These are phyloP conservation scores for Phalaenopsis aphrodite DNA, from an alignment of 106 monocot genomes.

Conservation along the genomic window DNA sequence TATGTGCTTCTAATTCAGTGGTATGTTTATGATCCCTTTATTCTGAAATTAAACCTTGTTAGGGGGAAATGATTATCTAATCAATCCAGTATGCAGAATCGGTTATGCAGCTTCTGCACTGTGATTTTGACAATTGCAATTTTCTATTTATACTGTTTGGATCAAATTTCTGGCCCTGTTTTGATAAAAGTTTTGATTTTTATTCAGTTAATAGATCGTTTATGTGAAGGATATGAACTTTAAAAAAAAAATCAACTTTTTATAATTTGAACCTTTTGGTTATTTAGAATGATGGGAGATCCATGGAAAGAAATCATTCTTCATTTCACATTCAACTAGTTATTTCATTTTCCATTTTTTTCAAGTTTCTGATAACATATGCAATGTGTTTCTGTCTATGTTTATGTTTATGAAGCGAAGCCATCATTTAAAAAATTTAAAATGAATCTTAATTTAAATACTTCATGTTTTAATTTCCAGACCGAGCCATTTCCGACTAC, in stretches of 20 bases:
- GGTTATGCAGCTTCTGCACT: neutral
- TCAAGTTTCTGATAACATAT: neutral
- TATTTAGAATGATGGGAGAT: neutral
- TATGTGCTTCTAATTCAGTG: constrained; percentile 39
- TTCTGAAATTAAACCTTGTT: neutral
- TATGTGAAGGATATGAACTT: neutral
- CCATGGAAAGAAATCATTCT: neutral
- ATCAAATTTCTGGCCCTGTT: neutral
- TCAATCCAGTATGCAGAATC: neutral
- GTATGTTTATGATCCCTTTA: constrained; percentile 17
- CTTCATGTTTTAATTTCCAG: constrained; percentile 19
- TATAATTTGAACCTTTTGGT: too few relatives aligned
- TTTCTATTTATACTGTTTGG: neutral
- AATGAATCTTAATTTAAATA: neutral
- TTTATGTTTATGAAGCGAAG: neutral
- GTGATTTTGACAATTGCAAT: neutral
- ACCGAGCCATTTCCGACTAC: constrained; percentile 52
- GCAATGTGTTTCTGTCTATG: neutral
- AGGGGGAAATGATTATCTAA: neutral
- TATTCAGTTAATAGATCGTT: neutral
- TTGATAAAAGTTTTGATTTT: neutral
- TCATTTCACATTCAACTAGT: neutral
- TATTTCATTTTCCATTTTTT: neutral
- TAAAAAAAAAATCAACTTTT: too few relatives aligned
- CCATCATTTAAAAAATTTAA: neutral